Base-by-base conservation (phyloP, 2,329 filamentous ascomycete species). In the Phaeosphaeria sp. region DNA sequence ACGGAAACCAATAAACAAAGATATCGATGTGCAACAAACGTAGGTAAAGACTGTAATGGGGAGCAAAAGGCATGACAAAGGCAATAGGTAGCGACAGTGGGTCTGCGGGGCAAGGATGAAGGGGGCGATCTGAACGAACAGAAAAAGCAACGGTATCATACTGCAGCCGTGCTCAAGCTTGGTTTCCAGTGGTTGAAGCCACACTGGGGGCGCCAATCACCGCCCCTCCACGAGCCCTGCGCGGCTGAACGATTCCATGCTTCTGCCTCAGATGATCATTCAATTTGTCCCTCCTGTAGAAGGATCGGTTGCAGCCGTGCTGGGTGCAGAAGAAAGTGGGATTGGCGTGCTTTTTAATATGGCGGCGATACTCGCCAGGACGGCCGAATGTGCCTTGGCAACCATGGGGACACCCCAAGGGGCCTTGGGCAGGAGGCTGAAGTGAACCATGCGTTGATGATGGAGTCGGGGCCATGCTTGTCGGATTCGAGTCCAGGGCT, bases 251-350 rank as follows among this genome's bases (percentile, higher is more conserved):
- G 44, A 53, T 27, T 13, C 30, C 24, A 44, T 60, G 58, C 1
- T 45, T 39, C 43, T 54, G 55, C 51, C 50, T 58, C 25, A 53
- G 20, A 33, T 67, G 64, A 40, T 56, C 60, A 13, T 53, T 53
- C 6, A 64, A n/a, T 52, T 70, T 68, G 24, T 67, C 66, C 8
- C 11, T n/a, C 18, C 64, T 55, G 36, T 59, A 61, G 27, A 66
- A 67, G 2, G 57, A 40, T 58, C 25, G 66, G 13, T 22, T 18
- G 36, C 66, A 70, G 6, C 44, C 53, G 13, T 3, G 3, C 42
- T 60, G 21, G 0, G 24, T 13, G 53, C 67, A 70, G 20, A 15
- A 27, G 36, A 44, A 58, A 9, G 39, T 27, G 0, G 22, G 47
- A 1, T 24, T 9, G 8, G 22, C 36, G 30, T 69, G 64, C 40